Evolutionary conservation across 176 grass and related monocot genomes (phyloP).

Genomic region (Aegilops tauschii): DNA sequence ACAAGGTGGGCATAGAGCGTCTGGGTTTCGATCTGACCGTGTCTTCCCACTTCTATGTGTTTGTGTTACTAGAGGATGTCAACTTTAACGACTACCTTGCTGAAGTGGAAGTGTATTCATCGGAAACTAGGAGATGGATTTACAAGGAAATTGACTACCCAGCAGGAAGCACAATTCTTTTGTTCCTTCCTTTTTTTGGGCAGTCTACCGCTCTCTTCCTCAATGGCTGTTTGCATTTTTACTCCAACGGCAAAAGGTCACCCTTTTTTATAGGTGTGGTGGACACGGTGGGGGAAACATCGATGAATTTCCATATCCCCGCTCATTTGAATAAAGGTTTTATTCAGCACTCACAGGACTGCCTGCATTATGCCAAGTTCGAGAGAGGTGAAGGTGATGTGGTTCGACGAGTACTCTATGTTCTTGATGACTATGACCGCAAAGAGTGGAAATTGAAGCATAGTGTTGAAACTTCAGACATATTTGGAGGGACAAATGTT

Average conservation of each 20-base stretch:
- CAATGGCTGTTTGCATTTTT: neutral
- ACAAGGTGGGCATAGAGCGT: neutral
- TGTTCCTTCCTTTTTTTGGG: neutral
- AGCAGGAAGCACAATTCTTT: too few relatives aligned
- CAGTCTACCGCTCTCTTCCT: neutral
- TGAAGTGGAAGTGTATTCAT: neutral
- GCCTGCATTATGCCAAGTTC: neutral
- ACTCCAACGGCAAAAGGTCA: too few relatives aligned
- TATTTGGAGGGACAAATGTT: neutral
- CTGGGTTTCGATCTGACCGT: neutral
- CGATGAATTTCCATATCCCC: neutral
- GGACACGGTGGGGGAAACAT: neutral
- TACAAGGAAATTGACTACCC: neutral
- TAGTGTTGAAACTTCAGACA: neutral
- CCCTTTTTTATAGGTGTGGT: neutral
- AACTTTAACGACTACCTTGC: too few relatives aligned
- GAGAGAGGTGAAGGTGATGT: neutral
- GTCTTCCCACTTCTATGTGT: neutral
- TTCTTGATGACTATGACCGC: neutral
- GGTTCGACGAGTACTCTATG: neutral
- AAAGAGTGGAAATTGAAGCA: conserved; percentile 1
- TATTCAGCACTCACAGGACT: neutral
- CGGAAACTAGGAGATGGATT: neutral
- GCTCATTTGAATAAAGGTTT: neutral
- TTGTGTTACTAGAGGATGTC: neutral